A percentile compares a stretch with the other conserved stretches of the same genome.
phyloP scores from a whole-genome alignment of 192 early-diverging fungal species.

The Backusella luteola region DNA sequence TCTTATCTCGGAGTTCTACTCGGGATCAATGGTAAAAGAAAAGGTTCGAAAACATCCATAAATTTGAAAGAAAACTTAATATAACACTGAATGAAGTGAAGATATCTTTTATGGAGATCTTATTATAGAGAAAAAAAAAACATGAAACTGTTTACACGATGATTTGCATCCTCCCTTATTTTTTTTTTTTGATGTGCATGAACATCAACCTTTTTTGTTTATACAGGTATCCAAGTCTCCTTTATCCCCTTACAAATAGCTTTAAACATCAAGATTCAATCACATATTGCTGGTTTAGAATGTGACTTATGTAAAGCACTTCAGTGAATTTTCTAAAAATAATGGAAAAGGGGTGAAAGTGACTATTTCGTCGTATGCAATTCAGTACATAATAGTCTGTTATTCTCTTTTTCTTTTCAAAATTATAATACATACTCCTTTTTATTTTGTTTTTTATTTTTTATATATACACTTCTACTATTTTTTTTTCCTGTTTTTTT shows the following conservation, averaged over 20 bases:
- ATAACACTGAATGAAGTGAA: neutral
- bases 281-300: neutral
- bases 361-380: neutral
- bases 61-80: neutral
- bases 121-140: neutral
- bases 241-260: slow-evolving; percentile 3
- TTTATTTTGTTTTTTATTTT: neutral
- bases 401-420: neutral
- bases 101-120: neutral
- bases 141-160: neutral
- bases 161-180: neutral
- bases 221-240: neutral
- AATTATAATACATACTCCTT: neutral
- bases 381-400: neutral
- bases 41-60: neutral
- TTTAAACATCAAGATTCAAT: neutral
- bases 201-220: neutral
- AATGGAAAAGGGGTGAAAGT: neutral
- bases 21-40: neutral
- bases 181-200: neutral
- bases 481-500: neutral
- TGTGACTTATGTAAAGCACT: neutral
- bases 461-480: neutral
- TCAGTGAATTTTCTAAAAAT: neutral
- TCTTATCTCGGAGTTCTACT: neutral